Evolutionary conservation across 306 rosid species (phyloP).

Genomic region (Vigna reflexopilosa): DNA sequence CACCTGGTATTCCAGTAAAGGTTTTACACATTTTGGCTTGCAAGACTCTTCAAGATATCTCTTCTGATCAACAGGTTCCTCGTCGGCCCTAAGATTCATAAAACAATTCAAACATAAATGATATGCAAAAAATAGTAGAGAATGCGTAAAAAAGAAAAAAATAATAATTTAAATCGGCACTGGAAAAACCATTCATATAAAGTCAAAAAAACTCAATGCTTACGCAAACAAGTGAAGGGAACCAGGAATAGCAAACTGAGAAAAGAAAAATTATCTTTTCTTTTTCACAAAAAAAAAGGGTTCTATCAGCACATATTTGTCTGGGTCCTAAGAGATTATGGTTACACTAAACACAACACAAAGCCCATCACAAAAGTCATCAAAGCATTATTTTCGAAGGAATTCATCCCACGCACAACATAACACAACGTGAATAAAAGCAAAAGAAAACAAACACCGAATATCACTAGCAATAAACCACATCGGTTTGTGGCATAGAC

Average conservation of each 20-base stretch:
- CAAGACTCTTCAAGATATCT: conserved; percentile 80
- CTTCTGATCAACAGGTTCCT: conserved; percentile 95
- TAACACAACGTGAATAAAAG: conserved; percentile 7
- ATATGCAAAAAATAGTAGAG: conserved; percentile 3
- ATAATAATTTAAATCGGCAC: neutral
- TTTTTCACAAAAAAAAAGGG: too few relatives aligned
- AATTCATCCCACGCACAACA: neutral
- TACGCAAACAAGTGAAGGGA: neutral
- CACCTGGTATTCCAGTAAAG: conserved; percentile 86
- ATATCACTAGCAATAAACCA: conserved; percentile 3
- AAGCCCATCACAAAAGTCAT: neutral
- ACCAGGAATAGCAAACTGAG: conserved; percentile 11
- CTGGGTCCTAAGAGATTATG: neutral
- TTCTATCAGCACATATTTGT: neutral
- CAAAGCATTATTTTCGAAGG: neutral
- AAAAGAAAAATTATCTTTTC: too few relatives aligned
- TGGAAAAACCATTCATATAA: neutral
- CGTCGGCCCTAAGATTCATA: conserved; percentile 84
- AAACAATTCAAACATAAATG: conserved; percentile 21
- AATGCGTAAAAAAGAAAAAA: neutral
- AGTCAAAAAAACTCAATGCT: neutral
- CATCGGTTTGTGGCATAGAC: neutral
- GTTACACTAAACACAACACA: neutral
- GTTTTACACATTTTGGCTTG: conserved; percentile 98
- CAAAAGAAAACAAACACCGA: neutral